Evolutionary conservation across 208 protist genomes (phyloP).

Genomic region (Leptomonas pyrrhocoris): DNA sequence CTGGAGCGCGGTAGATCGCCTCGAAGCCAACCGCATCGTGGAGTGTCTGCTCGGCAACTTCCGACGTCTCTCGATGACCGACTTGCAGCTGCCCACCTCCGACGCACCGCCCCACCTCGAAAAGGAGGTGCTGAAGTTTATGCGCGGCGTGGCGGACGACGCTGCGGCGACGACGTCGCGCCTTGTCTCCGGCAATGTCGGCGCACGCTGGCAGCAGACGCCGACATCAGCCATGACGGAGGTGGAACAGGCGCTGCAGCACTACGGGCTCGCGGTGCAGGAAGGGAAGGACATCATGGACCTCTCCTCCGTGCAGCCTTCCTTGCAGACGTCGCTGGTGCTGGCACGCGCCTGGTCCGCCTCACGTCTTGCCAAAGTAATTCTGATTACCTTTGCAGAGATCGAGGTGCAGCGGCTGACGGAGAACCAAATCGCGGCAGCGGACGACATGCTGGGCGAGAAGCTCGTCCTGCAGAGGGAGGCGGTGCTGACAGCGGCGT

Average conservation of each 20-base stretch:
- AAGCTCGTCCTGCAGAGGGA: conserved; percentile 18
- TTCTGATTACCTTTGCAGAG: conserved; percentile 14
- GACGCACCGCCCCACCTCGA: conserved; percentile 57
- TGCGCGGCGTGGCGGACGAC: conserved; percentile 51
- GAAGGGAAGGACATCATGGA: conserved; percentile 2
- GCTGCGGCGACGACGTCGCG: neutral
- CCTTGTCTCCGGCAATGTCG: conserved; percentile 3
- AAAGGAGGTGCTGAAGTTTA: conserved; percentile 61
- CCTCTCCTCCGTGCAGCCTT: conserved; percentile 9
- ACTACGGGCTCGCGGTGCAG: conserved; percentile 21
- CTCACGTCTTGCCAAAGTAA: conserved; percentile 16
- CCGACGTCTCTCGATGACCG: conserved; percentile 52
- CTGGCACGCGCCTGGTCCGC: conserved; percentile 17
- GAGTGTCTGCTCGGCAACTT: conserved; percentile 49
- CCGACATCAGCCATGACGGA: conserved; percentile 6
- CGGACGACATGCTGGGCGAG: conserved; percentile 25
- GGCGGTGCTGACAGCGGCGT: conserved; percentile 28
- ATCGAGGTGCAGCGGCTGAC: conserved; percentile 18
- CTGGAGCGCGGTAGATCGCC: conserved; percentile 39
- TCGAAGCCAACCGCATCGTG: conserved; percentile 40
- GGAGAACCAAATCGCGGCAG: conserved; percentile 21
- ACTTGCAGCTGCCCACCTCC: conserved; percentile 59
- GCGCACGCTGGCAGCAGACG: conserved; percentile 13
- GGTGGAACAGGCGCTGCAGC: conserved; percentile 26
- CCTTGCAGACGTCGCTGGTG: conserved; percentile 8